Evolutionary conservation across 257 asterid genomes (phyloP).

Genomic region (Buddleja alternifolia): DNA sequence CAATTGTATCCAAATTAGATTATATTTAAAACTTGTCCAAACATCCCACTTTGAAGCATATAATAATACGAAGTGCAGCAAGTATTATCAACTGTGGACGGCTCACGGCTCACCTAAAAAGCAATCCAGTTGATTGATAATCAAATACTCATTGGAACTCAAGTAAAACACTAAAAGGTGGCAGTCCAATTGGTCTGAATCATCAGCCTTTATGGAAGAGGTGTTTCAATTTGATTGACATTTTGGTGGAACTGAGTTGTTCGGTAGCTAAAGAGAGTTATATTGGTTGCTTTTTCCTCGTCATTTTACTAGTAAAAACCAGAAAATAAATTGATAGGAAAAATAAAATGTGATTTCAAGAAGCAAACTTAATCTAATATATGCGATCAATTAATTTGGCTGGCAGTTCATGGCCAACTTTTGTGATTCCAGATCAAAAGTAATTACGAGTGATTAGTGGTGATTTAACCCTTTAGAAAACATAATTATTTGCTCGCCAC

Average conservation of each 20-base stretch:
- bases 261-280: too few relatives aligned
- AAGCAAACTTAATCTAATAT: not conserved
- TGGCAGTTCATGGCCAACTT: not conserved
- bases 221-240: too few relatives aligned
- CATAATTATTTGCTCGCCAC: slow-evolving; percentile 28
- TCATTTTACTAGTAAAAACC: too few relatives aligned
- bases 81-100: slow-evolving; percentile 9
- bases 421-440: too few relatives aligned
- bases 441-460: slow-evolving; percentile 28
- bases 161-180: not conserved
- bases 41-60: slow-evolving; percentile 23
- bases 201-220: too few relatives aligned
- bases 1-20: not conserved
- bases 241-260: too few relatives aligned
- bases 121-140: slow-evolving; percentile 19
- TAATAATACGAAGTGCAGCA: slow-evolving; percentile 1
- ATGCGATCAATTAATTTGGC: not conserved
- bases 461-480: slow-evolving; percentile 6
- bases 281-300: too few relatives aligned
- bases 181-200: too few relatives aligned
- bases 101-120: slow-evolving; percentile 30
- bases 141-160: not conserved
- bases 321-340: too few relatives aligned
- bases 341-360: not conserved
- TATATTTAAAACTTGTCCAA: not conserved